Evolutionary conservation across 2,329 filamentous ascomycete species (phyloP).

Genomic region (Botrytis squamosa): DNA sequence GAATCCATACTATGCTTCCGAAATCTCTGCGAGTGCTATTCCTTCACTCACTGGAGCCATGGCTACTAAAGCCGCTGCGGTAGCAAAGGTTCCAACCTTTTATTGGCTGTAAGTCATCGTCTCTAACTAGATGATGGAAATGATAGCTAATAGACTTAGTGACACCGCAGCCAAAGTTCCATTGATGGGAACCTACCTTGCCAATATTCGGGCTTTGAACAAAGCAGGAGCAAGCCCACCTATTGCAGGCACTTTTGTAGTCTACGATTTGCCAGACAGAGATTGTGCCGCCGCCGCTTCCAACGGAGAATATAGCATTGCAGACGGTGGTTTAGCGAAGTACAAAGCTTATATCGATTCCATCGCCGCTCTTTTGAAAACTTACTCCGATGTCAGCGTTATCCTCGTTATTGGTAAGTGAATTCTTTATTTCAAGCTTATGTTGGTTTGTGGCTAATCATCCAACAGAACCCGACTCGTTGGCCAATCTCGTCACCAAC

Average conservation of each 20-base stretch:
- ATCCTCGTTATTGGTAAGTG: constrained; percentile 50
- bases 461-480: constrained; percentile 55
- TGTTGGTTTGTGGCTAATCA: neutral
- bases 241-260: constrained; percentile 53
- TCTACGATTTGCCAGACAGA: constrained; percentile 63
- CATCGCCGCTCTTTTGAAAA: constrained; percentile 52
- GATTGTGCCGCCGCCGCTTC: constrained; percentile 63
- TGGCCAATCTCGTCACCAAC: constrained; percentile 64
- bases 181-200: constrained; percentile 47
- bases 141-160: constrained; percentile 17
- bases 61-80: constrained; percentile 50
- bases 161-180: constrained; percentile 51
- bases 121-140: neutral
- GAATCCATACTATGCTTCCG: constrained; percentile 53
- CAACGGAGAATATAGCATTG: constrained; percentile 60
- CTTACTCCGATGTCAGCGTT: constrained; percentile 51
- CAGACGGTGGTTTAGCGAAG: constrained; percentile 47
- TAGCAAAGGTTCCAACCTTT: constrained; percentile 52
- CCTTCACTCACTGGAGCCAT: constrained; percentile 58
- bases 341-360: constrained; percentile 56
- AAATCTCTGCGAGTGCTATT: constrained; percentile 55
- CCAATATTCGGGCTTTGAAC: constrained; percentile 49
- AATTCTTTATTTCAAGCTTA: constrained; percentile 6
- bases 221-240: constrained; percentile 48
- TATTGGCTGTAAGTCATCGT: constrained; percentile 49